Base-by-base conservation (phyloP, 208 protist species). In the Trypanosoma vivax region DNA sequence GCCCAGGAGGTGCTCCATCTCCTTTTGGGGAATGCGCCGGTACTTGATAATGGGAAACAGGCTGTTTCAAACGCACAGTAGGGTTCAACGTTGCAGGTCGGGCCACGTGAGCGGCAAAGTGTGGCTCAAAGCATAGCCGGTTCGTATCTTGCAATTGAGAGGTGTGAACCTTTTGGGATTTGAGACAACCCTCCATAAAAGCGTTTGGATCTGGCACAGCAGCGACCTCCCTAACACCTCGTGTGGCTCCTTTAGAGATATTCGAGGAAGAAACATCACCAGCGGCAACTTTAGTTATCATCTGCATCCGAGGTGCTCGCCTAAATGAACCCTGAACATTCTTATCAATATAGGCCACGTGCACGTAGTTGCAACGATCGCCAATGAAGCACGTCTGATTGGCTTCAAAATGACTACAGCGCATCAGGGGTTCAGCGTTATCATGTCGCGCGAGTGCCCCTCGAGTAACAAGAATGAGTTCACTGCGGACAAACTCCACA, bases 321-420 rank as follows among this genome's bases (percentile, higher is more conserved):
- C 75, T 80, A 49, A 73, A 80, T 31, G 35, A 13, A n/a, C 58
- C 62, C 10, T 51, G 53, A 29, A 59, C 49, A 30, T 39, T 70
- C 27, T 62, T 52, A 55, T 80, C 73, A 18, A 80, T 46, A 55
- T 45, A 64, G 14, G 76, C 27, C 7, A 61, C 58, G 46, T 80
- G 73, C n/a, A 74, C 40, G 48, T 49, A 61, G 39, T 56, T 57
- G 64, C 73, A 80, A 24, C 48, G 57, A 43, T 76, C 62, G 2
- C 73, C 73, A 16, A 31, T 49, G 38, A 63, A 70, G 41, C 73
- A 80, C 24, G 66, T 69, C 33, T 67, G 67, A 40, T 61, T 57
- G 13, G 46, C 33, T 40, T 72, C 60, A 60, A 64, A 80, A 42
- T 72, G 49, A 37, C 45, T 63, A 56, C 73, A 80, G 16, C 65